Base-by-base conservation (phyloP, 2,329 filamentous ascomycete genomes). In the Cyclaneusma minus region DNA sequence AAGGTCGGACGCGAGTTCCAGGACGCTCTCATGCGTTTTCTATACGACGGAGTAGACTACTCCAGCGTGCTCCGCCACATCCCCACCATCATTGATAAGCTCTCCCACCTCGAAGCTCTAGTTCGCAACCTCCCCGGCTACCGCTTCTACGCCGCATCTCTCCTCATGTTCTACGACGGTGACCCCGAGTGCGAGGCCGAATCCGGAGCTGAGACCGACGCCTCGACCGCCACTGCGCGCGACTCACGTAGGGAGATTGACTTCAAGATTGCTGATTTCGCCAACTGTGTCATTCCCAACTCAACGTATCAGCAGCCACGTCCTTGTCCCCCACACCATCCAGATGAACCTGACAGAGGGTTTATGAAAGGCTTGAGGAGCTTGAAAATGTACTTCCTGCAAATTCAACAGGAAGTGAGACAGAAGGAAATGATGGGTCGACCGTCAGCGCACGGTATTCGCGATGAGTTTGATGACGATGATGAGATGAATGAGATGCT, bases 221-320 rank as follows among this genome's bases (percentile, higher is more conserved):
- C 10, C 13, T 15, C 46, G 13, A 42, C 47, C 3, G 53, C 57
- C 11, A 44, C 42, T 8, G 48, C 50, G 29, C 54, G 47, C 23
- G 49, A 46, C 18, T 40, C 43, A 5, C 29, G 34, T 32, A 57
- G 60, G 24, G 64, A 74, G 37, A 85, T 92, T 45, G 81, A 93
- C 49, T 74, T 98, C 55, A 94, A 94, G 53, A 91, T 98, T 49
- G 87, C 93, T 30, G 89, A 98, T 51, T 98, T 98, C 56, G 89
- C 89, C 36, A 98, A 98, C 49, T 94, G 87, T 44, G 75, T 95
- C 18, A 95, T 85, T 2, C 80, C 82, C 4, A 78, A 89, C 37
- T 84, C 93, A 42, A 53, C 72, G 32, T 54, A 60, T 2, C 54
- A 60, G 11, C 52, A 56, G 27, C 60, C 64, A 34, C 64, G 63